A percentile compares a stretch with the other conserved stretches of the same genome.
phyloP scores from a whole-genome alignment of 179 eudicot genomes.

The Patellifolia procumbens region DNA sequence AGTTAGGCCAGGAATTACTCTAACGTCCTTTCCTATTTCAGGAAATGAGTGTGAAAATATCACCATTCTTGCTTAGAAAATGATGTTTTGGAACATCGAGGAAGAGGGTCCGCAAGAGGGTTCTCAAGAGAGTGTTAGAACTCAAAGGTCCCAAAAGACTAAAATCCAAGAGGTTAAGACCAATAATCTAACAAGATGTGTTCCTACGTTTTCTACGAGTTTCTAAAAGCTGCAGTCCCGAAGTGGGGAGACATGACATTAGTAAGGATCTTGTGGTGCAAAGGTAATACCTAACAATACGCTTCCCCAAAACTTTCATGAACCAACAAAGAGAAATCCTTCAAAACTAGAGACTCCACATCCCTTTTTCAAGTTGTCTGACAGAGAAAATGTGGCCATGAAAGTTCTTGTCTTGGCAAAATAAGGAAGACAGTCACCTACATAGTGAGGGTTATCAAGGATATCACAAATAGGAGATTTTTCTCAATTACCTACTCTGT shows the following conservation, averaged over 20 bases:
- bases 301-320: not conserved
- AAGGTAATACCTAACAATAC: not conserved
- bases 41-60: not conserved
- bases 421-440: not conserved
- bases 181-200: too few relatives aligned
- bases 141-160: not conserved
- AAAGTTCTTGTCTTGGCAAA: not conserved
- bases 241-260: not conserved
- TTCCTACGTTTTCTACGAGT: too few relatives aligned
- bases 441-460: not conserved
- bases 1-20: not conserved
- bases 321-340: too few relatives aligned
- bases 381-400: not conserved
- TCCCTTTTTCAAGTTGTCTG: not conserved
- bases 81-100: not conserved
- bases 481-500: not conserved
- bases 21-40: not conserved
- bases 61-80: not conserved
- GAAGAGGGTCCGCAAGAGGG: too few relatives aligned
- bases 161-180: not conserved
- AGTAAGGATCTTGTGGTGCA: not conserved
- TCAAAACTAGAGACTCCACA: not conserved
- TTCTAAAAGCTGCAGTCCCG: too few relatives aligned
- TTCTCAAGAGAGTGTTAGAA: not conserved
- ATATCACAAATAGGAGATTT: not conserved